Evolutionary conservation across 1,284 basidiomycete species (phyloP), one percentile per base, ranked within the genome.

Genomic region (Puccinia coronata): DNA sequence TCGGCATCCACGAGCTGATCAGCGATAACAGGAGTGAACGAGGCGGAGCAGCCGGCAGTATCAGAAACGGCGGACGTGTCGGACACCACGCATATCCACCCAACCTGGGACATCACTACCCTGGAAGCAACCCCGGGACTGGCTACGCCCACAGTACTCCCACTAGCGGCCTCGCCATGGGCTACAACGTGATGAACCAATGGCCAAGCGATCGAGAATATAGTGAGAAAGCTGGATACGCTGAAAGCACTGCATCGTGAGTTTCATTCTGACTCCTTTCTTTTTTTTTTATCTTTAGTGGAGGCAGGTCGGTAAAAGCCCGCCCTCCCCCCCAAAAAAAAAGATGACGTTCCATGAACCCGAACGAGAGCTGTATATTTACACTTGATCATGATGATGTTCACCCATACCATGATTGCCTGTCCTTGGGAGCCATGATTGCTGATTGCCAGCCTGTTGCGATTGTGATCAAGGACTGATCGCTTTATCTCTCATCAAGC

Each of bases 1-100:
- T 99, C 77, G 92, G 91, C 28, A 88, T 97, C 81, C 92, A 94
- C 82, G 93, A 96, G 31, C 55, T 80, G 41, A 72, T 80, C 18
- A 67, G 69, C 23, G 69, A 59, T 31, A 63, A 6, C 39, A 41
- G 63, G 49, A 59, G 55, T 20, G 67, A 57, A 71, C 23, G 65
- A 25, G 51, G 6, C 12, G 76, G 76, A 1, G 28, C 20, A 0
- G 65, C 63, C 23, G 14, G 28, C 55, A 78, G 76, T 39, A n/a
- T n/a, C n/a, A n/a, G n/a, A n/a, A n/a, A n/a, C n/a, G n/a, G n/a
- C n/a, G n/a, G n/a, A n/a, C 57, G 57, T 47, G 41, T 28, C 25
- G 34, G 25, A 43, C 34, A 36, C 34, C 67, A 80, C 55, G 53
- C 67, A 59, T 80, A 80, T 71, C 77, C 77, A 47, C 43, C 67